phyloP scores from a whole-genome alignment of 1,284 basidiomycete species.

The Ceratobasidium theobromae region DNA sequence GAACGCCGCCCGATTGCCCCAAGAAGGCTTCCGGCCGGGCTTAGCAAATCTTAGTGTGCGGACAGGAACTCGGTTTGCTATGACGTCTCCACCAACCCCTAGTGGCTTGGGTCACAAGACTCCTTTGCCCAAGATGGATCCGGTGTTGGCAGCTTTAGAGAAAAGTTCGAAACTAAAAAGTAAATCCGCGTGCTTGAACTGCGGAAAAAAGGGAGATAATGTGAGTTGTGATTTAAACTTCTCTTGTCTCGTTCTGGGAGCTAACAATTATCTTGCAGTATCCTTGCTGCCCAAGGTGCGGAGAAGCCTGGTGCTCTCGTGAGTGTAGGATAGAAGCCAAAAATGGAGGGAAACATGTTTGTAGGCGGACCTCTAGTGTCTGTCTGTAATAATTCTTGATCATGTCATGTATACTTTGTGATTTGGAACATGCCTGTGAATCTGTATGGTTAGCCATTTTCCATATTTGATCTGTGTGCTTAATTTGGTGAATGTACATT shows the following conservation, averaged over 20 bases:
- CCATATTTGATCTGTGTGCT: too few relatives aligned
- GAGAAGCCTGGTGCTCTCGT: constrained; percentile 15
- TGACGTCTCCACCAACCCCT: constrained; percentile 14
- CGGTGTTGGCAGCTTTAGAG: constrained; percentile 14
- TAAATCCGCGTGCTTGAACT: constrained; percentile 11
- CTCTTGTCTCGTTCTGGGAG: neutral
- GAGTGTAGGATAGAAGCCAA: constrained; percentile 22
- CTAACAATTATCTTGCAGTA: neutral
- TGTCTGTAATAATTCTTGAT: neutral
- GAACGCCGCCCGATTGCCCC: neutral
- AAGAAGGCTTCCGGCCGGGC: constrained; percentile 1
- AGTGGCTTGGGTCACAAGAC: neutral
- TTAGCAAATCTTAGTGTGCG: neutral
- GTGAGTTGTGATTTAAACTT: neutral
- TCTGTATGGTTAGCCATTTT: too few relatives aligned
- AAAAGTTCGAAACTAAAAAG: constrained; percentile 18
- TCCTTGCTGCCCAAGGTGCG: constrained; percentile 13
- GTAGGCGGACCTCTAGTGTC: neutral
- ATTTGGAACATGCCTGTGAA: too few relatives aligned
- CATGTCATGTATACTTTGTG: neutral
- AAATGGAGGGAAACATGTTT: constrained; percentile 25
- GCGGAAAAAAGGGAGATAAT: constrained; percentile 12
- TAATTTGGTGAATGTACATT: too few relatives aligned
- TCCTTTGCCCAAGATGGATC: constrained; percentile 19
- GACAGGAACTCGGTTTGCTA: constrained; percentile 12